Evolutionary conservation across 805 yeast genomes (phyloP).

Genomic region (Teunomyces gatunensis): DNA sequence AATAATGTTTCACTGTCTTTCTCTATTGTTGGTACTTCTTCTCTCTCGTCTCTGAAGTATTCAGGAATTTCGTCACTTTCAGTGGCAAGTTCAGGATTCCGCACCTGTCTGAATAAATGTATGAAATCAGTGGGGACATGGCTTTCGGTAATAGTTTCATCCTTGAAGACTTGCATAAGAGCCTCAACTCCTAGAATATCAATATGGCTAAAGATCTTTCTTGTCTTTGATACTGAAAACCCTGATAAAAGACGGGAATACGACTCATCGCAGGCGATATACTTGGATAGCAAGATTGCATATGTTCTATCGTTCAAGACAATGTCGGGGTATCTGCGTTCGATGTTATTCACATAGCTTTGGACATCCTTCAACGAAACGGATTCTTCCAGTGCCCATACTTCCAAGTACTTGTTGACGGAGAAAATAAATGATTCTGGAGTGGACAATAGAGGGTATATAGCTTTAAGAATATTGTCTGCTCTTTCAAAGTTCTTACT

Average conservation of each 20-base stretch:
- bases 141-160: conserved; percentile 19
- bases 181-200: conserved; percentile 53
- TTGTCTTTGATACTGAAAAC: conserved; percentile 14
- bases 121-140: conserved; percentile 35
- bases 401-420: conserved; percentile 60
- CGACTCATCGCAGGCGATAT: conserved; percentile 14
- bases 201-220: conserved; percentile 42
- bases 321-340: conserved; percentile 23
- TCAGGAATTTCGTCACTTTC: conserved; percentile 12
- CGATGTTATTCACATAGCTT: conserved; percentile 35
- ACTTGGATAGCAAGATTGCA: conserved; percentile 56
- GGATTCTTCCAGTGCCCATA: conserved; percentile 38
- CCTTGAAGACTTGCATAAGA: conserved; percentile 34
- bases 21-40: conserved; percentile 41
- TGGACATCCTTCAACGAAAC: conserved; percentile 43
- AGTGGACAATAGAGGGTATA: conserved; percentile 47
- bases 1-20: conserved; percentile 55
- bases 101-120: conserved; percentile 28
- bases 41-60: conserved; percentile 31
- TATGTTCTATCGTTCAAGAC: conserved; percentile 50
- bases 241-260: conserved; percentile 7
- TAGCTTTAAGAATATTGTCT: conserved; percentile 58
- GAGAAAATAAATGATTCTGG: conserved; percentile 57
- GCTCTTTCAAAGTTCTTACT: conserved; percentile 70
- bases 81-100: conserved; percentile 8